These are phyloP conservation scores for Teratosphaeria nubilosa DNA, from an alignment of 2,329 filamentous ascomycete species.

Conservation along the genomic window DNA sequence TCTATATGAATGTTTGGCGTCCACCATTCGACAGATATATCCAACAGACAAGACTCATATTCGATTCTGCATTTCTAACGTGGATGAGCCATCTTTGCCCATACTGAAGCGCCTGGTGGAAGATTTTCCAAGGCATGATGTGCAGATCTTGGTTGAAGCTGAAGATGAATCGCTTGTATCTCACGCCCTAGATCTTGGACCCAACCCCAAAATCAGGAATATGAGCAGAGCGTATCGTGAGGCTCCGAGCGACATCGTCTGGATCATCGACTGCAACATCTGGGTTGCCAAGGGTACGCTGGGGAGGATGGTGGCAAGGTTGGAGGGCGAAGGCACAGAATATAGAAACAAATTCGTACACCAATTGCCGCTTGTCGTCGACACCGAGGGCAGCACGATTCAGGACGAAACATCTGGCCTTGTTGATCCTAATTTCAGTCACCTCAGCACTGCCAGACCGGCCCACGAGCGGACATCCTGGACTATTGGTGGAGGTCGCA, in stretches of 20 bases:
- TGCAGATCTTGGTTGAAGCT: slow-evolving; percentile 65
- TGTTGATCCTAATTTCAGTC: not conserved
- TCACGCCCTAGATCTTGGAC: slow-evolving; percentile 55
- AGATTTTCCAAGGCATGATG: slow-evolving; percentile 65
- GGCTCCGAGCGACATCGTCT: slow-evolving; percentile 76
- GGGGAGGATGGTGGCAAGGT: slow-evolving; percentile 78
- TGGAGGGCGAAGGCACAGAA: slow-evolving; percentile 56
- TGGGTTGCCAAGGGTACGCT: slow-evolving; percentile 75
- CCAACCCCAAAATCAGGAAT: slow-evolving; percentile 97
- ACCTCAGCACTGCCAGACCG: slow-evolving; percentile 4
- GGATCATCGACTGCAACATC: slow-evolving; percentile 94
- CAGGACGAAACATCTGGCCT: slow-evolving; percentile 17
- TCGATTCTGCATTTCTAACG: slow-evolving; percentile 67
- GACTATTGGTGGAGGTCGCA: slow-evolving; percentile 57
- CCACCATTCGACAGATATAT: slow-evolving; percentile 75
- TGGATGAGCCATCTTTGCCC: slow-evolving; percentile 63
- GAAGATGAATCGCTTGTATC: slow-evolving; percentile 61
- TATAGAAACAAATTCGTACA: slow-evolving; percentile 78
- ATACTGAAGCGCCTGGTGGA: slow-evolving; percentile 59
- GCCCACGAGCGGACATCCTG: slow-evolving; percentile 13
- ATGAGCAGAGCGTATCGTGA: slow-evolving; percentile 89
- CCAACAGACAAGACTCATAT: slow-evolving; percentile 66
- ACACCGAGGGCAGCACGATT: slow-evolving; percentile 38
- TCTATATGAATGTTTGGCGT: slow-evolving; percentile 84
- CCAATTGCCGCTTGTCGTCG: slow-evolving; percentile 82